phyloP scores from a whole-genome alignment of 176 grass and related monocot species.

The Bromus sterilis region DNA sequence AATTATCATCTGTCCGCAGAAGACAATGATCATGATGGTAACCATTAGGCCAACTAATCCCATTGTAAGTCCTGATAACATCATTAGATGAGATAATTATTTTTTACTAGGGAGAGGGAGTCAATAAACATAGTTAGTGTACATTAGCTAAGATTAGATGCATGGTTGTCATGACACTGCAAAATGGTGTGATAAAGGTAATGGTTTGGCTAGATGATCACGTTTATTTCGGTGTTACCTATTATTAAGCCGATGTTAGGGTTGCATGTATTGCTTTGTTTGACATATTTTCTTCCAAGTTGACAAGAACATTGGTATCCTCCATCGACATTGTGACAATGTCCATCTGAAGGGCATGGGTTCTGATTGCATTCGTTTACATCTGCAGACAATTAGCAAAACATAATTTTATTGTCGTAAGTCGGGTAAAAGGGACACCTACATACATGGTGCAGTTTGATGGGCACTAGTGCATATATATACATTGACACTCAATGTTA shows the following conservation, averaged over 20 bases:
- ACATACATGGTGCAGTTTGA: neutral
- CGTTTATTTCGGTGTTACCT: neutral
- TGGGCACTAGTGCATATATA: neutral
- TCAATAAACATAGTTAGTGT: neutral
- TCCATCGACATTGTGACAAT: neutral
- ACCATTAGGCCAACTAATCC: neutral
- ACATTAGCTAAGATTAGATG: neutral
- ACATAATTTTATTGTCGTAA: neutral
- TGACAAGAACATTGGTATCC: constrained; percentile 8
- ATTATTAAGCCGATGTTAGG: constrained; percentile 2
- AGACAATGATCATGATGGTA: neutral
- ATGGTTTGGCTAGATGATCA: neutral
- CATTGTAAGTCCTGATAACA: neutral
- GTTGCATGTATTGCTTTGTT: neutral
- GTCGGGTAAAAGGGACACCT: neutral
- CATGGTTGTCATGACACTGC: neutral
- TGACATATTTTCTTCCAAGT: neutral
- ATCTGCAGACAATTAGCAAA: neutral
- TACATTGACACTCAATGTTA: neutral
- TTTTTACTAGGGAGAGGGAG: neutral
- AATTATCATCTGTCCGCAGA: neutral
- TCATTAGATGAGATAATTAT: neutral
- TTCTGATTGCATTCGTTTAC: neutral
- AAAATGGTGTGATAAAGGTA: neutral
- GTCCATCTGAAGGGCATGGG: constrained; percentile 3